Percentiles rank a stretch among this genome's conserved stretches.
Conservation (phyloP, 2,329 filamentous ascomycete genomes). For the Tolypocladium endophyticum region DNA sequence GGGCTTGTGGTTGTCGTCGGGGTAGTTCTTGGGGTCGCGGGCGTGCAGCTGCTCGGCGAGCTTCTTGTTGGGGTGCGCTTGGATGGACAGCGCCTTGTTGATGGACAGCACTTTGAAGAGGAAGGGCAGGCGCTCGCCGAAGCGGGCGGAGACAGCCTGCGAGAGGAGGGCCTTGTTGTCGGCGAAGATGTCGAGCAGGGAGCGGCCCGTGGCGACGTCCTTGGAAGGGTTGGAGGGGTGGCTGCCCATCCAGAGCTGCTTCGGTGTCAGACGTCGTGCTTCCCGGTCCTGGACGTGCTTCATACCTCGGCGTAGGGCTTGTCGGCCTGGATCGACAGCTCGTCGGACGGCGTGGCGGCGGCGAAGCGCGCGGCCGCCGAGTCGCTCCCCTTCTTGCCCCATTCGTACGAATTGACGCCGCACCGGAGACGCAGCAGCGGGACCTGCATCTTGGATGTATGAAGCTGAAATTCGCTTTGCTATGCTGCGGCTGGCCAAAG, state of each 20-base stretch:
- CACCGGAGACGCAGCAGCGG: constrained; percentile 79
- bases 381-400: constrained; percentile 84
- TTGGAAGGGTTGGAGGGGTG: constrained; percentile 93
- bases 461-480: not conserved
- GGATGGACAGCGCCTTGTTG: constrained; percentile 90
- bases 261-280: not conserved
- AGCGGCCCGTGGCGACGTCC: constrained; percentile 72
- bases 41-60: constrained; percentile 77
- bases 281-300: not conserved
- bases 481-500: not conserved
- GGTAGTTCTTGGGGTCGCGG: constrained; percentile 85
- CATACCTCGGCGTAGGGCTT: constrained; percentile 89
- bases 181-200: constrained; percentile 76
- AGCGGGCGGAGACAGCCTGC: constrained; percentile 59
- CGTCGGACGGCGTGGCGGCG: constrained; percentile 65
- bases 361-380: constrained; percentile 88
- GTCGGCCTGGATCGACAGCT: constrained; percentile 69
- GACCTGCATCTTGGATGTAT: constrained; percentile 46
- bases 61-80: constrained; percentile 93
- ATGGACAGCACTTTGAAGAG: constrained; percentile 97
- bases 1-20: constrained; percentile 98
- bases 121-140: constrained; percentile 78
- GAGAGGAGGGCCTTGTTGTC: constrained; percentile 81
- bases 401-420: constrained; percentile 97
- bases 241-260: constrained; percentile 97